Evolutionary conservation across 169 alveolate species (phyloP).

Genomic region (Cryptosporidium parvum): DNA sequence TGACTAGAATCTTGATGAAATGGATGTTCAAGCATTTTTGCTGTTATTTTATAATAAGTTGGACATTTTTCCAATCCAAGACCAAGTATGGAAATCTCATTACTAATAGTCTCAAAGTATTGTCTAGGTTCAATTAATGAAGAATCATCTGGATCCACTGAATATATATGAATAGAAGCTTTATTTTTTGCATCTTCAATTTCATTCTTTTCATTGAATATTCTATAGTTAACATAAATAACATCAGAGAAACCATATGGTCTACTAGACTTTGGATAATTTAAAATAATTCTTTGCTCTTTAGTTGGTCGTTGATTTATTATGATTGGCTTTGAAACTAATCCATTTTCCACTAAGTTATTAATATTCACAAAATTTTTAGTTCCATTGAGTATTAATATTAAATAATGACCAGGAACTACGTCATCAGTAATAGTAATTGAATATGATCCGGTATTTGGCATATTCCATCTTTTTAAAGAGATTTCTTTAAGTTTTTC

Average conservation of each 20-base stretch:
- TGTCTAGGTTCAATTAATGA: conserved; percentile 18
- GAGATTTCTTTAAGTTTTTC: conserved; percentile 2
- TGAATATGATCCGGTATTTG: conserved; percentile 59
- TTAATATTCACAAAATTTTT: background rate
- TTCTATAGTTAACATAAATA: conserved; percentile 29
- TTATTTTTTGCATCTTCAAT: background rate
- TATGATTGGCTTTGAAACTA: conserved; percentile 53
- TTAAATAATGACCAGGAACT: conserved; percentile 28
- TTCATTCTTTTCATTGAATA: background rate
- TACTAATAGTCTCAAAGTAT: conserved; percentile 9
- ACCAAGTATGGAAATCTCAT: conserved; percentile 18
- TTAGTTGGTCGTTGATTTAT: background rate
- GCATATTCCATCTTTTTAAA: background rate
- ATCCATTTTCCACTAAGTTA: conserved; percentile 27
- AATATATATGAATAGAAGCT: conserved; percentile 46
- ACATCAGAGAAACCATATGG: conserved; percentile 54
- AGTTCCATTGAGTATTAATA: conserved; percentile 1
- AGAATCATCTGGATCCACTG: conserved; percentile 35
- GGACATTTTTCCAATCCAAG: conserved; percentile 29
- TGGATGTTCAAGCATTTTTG: conserved; percentile 19
- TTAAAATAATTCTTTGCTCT: conserved; percentile 12
- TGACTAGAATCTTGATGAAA: conserved; percentile 40
- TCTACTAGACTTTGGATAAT: conserved; percentile 33
- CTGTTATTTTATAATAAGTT: conserved; percentile 10
- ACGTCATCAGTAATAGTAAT: conserved; percentile 8